These are phyloP conservation scores for Plectosphaerella cucumerina DNA, from an alignment of 2,329 filamentous ascomycete species.

Conservation along the genomic window DNA sequence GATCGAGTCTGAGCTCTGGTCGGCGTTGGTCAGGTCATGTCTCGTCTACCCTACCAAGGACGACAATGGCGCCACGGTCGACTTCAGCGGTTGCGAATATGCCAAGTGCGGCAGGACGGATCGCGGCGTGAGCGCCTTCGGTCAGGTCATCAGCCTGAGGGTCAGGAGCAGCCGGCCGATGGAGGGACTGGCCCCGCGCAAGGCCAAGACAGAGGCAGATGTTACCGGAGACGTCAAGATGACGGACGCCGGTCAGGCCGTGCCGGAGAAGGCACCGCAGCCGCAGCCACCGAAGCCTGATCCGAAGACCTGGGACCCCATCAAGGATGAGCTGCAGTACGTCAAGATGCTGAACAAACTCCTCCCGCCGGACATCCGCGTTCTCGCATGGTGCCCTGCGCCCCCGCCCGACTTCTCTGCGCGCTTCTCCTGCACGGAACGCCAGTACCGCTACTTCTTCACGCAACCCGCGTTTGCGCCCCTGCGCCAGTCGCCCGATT, in stretches of 20 bases:
- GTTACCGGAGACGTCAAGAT: slow-evolving; percentile 5
- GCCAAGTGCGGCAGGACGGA: slow-evolving; percentile 95
- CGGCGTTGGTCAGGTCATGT: slow-evolving; percentile 75
- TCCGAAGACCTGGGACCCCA: slow-evolving; percentile 52
- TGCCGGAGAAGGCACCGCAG: slow-evolving; percentile 5
- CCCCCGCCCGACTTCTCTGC: slow-evolving; percentile 80
- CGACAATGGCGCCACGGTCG: slow-evolving; percentile 36
- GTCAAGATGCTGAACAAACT: slow-evolving; percentile 79
- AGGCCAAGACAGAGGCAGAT: slow-evolving; percentile 15
- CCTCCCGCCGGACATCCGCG: slow-evolving; percentile 81
- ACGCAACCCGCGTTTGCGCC: slow-evolving; percentile 86
- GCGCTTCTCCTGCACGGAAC: slow-evolving; percentile 86
- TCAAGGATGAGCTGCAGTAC: slow-evolving; percentile 81
- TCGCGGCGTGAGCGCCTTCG: slow-evolving; percentile 90
- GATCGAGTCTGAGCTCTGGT: slow-evolving; percentile 92
- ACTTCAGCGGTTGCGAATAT: slow-evolving; percentile 84
- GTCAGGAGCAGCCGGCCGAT: slow-evolving; percentile 76
- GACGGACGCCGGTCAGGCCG: neutral
- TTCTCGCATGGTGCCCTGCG: slow-evolving; percentile 88
- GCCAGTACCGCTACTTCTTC: slow-evolving; percentile 96
- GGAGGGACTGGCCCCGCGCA: slow-evolving; percentile 9
- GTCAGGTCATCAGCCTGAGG: slow-evolving; percentile 82
- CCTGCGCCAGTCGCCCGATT: slow-evolving; percentile 35
- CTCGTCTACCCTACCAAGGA: slow-evolving; percentile 71
- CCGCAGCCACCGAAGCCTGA: slow-evolving; percentile 19